These are phyloP conservation scores for Aegilops bicornis DNA, from an alignment of 176 grass and related monocot species.

Conservation along the genomic window DNA sequence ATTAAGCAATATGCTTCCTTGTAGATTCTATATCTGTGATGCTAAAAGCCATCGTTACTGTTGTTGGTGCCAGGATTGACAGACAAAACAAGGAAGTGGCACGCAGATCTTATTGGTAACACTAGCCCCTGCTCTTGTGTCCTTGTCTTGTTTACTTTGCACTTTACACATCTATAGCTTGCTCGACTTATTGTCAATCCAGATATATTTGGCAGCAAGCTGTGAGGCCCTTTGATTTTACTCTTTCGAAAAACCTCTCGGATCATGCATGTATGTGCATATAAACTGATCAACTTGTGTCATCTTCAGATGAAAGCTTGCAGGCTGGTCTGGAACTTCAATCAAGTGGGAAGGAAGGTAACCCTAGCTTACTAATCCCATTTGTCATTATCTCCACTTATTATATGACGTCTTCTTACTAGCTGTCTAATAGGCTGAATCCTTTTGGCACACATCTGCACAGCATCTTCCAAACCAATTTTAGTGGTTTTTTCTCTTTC, in stretches of 20 bases:
- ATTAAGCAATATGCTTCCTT: not conserved
- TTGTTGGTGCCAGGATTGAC: not conserved
- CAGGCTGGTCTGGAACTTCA: conserved; percentile 12
- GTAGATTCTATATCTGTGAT: not conserved
- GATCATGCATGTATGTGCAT: not conserved
- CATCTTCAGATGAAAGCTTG: conserved; percentile 4
- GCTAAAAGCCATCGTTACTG: not conserved
- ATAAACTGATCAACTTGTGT: not conserved
- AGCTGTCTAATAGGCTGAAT: not conserved
- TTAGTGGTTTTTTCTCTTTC: no score
- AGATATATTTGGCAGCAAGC: not conserved
- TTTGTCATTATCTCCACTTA: not conserved
- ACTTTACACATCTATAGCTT: not conserved
- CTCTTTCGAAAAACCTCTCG: not conserved
- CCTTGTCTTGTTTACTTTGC: not conserved
- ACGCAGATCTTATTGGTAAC: not conserved
- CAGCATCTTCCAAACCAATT: no score
- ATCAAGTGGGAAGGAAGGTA: not conserved
- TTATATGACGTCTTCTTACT: not conserved
- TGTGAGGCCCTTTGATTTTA: not conserved
- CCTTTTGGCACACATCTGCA: no score
- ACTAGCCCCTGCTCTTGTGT: not conserved
- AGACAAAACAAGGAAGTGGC: not conserved
- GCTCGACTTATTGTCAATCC: not conserved
- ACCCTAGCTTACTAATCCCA: not conserved